A percentile compares a stretch with the other conserved stretches of the same genome.
phyloP scores from a whole-genome alignment of 805 yeast species.

The Vanderwaltozyma polyspora region DNA sequence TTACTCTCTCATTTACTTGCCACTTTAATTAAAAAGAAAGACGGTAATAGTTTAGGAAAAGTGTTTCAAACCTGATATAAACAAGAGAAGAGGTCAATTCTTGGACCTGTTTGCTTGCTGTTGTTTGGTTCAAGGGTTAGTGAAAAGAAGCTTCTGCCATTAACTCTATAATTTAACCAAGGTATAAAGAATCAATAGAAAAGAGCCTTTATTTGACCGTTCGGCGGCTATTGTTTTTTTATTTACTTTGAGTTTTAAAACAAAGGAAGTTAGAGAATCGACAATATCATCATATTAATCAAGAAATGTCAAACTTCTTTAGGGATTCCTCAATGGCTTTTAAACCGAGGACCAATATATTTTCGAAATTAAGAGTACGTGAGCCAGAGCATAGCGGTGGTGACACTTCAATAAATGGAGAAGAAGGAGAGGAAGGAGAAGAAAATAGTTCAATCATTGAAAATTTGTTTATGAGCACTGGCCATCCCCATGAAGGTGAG shows the following conservation, averaged over 20 bases:
- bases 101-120: too few relatives aligned
- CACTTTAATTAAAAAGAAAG: too few relatives aligned
- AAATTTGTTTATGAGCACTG: neutral
- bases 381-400: constrained; percentile 6
- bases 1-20: too few relatives aligned
- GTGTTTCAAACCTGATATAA: too few relatives aligned
- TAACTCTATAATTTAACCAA: too few relatives aligned
- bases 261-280: neutral
- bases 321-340: constrained; percentile 23
- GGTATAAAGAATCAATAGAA: too few relatives aligned
- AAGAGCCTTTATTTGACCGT: too few relatives aligned
- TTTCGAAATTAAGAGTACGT: constrained; percentile 19
- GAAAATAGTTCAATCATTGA: neutral
- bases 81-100: too few relatives aligned
- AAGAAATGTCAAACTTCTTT: constrained; percentile 25
- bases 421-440: neutral
- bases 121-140: too few relatives aligned
- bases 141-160: too few relatives aligned
- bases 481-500: neutral
- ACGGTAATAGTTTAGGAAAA: too few relatives aligned
- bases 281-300: neutral
- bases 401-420: neutral
- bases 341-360: constrained; percentile 25
- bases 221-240: neutral
- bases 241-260: neutral